Evolutionary conservation across 2,329 filamentous ascomycete species (phyloP).

Genomic region (Rutstroemia sp.): DNA sequence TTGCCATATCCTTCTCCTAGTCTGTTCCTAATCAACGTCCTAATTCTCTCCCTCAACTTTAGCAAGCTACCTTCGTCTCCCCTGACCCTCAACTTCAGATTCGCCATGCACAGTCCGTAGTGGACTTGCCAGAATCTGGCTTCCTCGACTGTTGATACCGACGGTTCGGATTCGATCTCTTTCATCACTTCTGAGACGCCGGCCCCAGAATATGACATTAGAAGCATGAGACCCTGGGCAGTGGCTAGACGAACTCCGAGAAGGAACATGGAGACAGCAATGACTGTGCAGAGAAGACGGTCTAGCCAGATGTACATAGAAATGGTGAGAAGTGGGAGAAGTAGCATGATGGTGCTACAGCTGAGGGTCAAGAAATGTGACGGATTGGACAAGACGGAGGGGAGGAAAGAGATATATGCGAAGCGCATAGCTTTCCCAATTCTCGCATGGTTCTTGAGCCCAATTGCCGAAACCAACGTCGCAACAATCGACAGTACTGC

Average conservation of each 20-base stretch:
- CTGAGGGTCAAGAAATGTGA: conserved; percentile 91
- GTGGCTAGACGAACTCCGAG: conserved; percentile 78
- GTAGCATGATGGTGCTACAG: conserved; percentile 71
- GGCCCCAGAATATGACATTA: conserved; percentile 69
- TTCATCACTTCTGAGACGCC: conserved; percentile 56
- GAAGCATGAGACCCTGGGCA: conserved; percentile 83
- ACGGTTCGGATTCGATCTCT: conserved; percentile 76
- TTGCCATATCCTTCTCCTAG: conserved; percentile 83
- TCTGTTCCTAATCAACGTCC: conserved; percentile 73
- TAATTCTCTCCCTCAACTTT: conserved; percentile 68
- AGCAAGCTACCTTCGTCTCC: conserved; percentile 61
- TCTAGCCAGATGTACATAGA: conserved; percentile 81
- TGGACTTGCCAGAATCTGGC: conserved; percentile 98
- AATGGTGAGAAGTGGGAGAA: conserved; percentile 75
- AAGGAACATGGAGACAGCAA: conserved; percentile 81
- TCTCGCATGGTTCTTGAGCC: conserved; percentile 81
- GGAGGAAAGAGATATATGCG: conserved; percentile 71
- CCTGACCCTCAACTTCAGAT: conserved; percentile 68
- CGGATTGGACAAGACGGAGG: conserved; percentile 85
- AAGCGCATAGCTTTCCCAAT: conserved; percentile 90
- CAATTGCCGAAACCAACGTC: conserved; percentile 79
- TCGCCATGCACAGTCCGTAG: conserved; percentile 94
- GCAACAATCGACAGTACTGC: conserved; percentile 74
- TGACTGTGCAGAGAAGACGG: conserved; percentile 69
- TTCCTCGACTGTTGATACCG: conserved; percentile 72